Evolutionary conservation across 768 basidiomycete genomes (phyloP).

Genomic region (Suillus luteus): DNA sequence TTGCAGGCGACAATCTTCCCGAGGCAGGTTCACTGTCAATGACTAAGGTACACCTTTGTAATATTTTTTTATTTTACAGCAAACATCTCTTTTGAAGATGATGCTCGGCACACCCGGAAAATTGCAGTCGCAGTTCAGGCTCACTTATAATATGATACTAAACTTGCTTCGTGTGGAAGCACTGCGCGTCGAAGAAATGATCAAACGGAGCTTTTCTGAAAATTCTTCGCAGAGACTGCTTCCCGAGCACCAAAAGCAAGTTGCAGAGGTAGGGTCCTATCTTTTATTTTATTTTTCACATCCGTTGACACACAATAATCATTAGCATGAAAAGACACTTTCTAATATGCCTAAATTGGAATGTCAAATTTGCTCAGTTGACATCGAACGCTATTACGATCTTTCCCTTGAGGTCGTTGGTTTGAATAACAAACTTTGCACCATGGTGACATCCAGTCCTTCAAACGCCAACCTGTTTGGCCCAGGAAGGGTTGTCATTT

Average conservation of each 20-base stretch:
- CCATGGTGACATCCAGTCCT: constrained; percentile 56
- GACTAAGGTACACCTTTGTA: neutral
- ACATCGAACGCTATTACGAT: constrained; percentile 81
- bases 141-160: constrained; percentile 99
- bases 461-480: constrained; percentile 69
- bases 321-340: constrained; percentile 72
- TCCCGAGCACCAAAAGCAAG: constrained; percentile 91
- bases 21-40: constrained; percentile 55
- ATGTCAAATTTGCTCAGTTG: constrained; percentile 68
- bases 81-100: constrained; percentile 77
- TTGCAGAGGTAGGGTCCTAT: constrained; percentile 63
- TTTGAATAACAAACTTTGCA: constrained; percentile 62
- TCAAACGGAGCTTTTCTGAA: constrained; percentile 98
- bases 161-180: constrained; percentile 97
- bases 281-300: constrained; percentile 6
- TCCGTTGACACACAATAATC: constrained; percentile 10
- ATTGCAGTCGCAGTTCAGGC: constrained; percentile 91
- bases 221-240: constrained; percentile 91
- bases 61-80: constrained; percentile 42
- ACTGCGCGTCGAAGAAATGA: constrained; percentile 97
- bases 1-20: constrained; percentile 80
- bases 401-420: constrained; percentile 60
- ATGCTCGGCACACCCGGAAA: constrained; percentile 94
- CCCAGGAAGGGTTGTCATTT: constrained; percentile 78
- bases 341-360: constrained; percentile 61